A percentile compares a stretch with the other conserved stretches of the same genome.
Evolutionary conservation across 2,329 filamentous ascomycete species (phyloP).

Genomic region (Aspergillus terreus): DNA sequence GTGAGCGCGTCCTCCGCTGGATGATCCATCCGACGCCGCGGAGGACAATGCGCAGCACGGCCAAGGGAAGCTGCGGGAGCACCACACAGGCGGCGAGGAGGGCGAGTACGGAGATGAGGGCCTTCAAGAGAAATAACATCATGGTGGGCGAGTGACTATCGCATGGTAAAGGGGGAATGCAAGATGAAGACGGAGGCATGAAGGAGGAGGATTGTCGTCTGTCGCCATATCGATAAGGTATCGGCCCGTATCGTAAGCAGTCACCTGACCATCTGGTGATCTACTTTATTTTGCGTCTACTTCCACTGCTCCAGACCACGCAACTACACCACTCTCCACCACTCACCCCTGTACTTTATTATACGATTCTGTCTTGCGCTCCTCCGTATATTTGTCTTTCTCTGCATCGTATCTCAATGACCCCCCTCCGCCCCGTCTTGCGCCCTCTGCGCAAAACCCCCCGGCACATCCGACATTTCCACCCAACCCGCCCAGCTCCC

Average conservation of each 20-base stretch:
- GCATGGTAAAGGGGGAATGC: background rate
- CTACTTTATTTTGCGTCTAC: too few relatives aligned
- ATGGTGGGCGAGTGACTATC: slow-evolving; percentile 3
- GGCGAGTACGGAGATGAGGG: slow-evolving; percentile 29
- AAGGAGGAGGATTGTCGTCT: background rate
- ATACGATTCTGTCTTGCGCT: too few relatives aligned
- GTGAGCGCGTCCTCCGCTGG: slow-evolving; percentile 60
- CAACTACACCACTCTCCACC: slow-evolving; percentile 5
- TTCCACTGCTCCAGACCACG: background rate
- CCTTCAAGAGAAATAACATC: slow-evolving; percentile 34
- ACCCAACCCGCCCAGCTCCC: slow-evolving; percentile 43
- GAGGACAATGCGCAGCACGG: slow-evolving; percentile 33
- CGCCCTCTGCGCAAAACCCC: slow-evolving; percentile 7
- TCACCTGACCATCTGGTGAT: background rate
- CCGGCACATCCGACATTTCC: slow-evolving; percentile 44
- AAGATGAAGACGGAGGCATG: background rate
- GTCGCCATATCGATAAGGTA: slow-evolving; percentile 14
- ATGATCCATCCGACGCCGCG: slow-evolving; percentile 58
- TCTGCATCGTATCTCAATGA: too few relatives aligned
- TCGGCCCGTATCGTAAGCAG: background rate
- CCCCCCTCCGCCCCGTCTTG: slow-evolving; percentile 8
- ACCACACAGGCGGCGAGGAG: slow-evolving; percentile 31
- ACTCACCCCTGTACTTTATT: too few relatives aligned
- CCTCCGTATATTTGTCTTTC: too few relatives aligned
- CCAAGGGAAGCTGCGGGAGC: slow-evolving; percentile 32